phyloP scores from a whole-genome alignment of 257 asterid genomes.

The Cruciata laevipes region DNA sequence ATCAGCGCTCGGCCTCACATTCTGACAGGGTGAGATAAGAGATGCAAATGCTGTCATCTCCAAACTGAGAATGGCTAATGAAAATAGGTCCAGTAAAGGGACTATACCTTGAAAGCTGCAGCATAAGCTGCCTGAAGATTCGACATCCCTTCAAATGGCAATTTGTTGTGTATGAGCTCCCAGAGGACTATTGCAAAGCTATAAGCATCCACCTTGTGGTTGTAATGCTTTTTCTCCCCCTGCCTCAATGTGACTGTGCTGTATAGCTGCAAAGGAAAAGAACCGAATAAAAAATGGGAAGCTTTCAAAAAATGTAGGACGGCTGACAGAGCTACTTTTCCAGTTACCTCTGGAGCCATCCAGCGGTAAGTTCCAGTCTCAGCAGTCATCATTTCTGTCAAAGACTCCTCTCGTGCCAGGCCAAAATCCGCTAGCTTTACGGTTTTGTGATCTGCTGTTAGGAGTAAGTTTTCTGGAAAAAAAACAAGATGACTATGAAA shows the following conservation, averaged over 20 bases:
- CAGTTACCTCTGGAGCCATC: slow-evolving; percentile 86
- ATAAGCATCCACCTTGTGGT: slow-evolving; percentile 94
- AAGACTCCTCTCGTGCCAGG: slow-evolving; percentile 93
- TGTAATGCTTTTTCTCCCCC: slow-evolving; percentile 96
- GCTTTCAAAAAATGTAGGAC: not conserved
- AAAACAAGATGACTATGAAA: slow-evolving; percentile 9
- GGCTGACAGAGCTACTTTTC: not conserved
- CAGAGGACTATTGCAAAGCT: slow-evolving; percentile 95
- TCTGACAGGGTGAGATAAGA: slow-evolving; percentile 35
- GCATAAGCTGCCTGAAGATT: slow-evolving; percentile 99
- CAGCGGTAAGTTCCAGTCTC: slow-evolving; percentile 99
- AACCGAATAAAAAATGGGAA: not conserved
- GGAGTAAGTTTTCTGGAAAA: slow-evolving; percentile 72
- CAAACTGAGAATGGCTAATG: not conserved
- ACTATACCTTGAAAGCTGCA: slow-evolving; percentile 84
- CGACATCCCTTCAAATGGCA: slow-evolving; percentile 90
- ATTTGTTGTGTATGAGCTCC: slow-evolving; percentile 81
- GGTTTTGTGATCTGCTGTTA: slow-evolving; percentile 73
- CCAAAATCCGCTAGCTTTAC: slow-evolving; percentile 94
- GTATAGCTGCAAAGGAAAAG: slow-evolving; percentile 54
- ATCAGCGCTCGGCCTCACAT: slow-evolving; percentile 79
- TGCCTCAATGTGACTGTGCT: slow-evolving; percentile 93
- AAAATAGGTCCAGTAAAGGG: not conserved
- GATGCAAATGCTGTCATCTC: not conserved
- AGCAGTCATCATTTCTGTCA: slow-evolving; percentile 99